Evolutionary conservation across 805 yeast genomes (phyloP).

Genomic region (Metschnikowia orientalis): DNA sequence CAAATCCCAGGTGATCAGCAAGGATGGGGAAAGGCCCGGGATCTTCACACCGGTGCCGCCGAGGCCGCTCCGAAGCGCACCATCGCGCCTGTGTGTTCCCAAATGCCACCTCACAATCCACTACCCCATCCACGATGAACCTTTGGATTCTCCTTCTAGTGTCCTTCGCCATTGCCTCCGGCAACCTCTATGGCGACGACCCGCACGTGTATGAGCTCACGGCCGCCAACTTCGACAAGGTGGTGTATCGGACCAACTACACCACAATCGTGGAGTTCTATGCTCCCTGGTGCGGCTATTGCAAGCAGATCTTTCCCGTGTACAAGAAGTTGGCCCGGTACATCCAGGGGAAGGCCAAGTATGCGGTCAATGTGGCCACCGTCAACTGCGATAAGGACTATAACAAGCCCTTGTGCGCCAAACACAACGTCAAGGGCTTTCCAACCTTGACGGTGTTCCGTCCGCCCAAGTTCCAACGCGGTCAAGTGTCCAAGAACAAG

Average conservation of each 20-base stretch:
- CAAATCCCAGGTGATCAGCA: too few species aligned
- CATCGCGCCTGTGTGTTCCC: too few species aligned
- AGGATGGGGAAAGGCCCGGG: too few species aligned
- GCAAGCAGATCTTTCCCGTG: conserved; percentile 65
- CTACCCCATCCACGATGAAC: too few species aligned
- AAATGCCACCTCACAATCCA: too few species aligned
- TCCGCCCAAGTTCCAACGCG: conserved; percentile 61
- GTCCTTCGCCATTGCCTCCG: conserved; percentile 9
- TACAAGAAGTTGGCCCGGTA: conserved; percentile 60
- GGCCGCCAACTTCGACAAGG: conserved; percentile 57
- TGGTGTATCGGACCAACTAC: conserved; percentile 65
- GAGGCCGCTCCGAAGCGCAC: too few species aligned
- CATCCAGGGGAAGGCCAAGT: conserved; percentile 44
- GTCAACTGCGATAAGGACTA: conserved; percentile 75
- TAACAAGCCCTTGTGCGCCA: conserved; percentile 67
- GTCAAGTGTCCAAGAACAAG: conserved; percentile 16
- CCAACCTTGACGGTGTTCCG: conserved; percentile 82
- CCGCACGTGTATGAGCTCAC: conserved; percentile 53
- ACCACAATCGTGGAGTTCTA: conserved; percentile 83
- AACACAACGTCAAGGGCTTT: conserved; percentile 65
- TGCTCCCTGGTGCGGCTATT: conserved; percentile 99
- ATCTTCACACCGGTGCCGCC: too few species aligned
- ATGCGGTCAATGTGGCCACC: conserved; percentile 64
- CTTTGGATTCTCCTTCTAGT: background rate
- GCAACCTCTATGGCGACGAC: conserved; percentile 39